Conservation (phyloP, 164 flowering plant genomes). For the Macadamia integrifolia region DNA sequence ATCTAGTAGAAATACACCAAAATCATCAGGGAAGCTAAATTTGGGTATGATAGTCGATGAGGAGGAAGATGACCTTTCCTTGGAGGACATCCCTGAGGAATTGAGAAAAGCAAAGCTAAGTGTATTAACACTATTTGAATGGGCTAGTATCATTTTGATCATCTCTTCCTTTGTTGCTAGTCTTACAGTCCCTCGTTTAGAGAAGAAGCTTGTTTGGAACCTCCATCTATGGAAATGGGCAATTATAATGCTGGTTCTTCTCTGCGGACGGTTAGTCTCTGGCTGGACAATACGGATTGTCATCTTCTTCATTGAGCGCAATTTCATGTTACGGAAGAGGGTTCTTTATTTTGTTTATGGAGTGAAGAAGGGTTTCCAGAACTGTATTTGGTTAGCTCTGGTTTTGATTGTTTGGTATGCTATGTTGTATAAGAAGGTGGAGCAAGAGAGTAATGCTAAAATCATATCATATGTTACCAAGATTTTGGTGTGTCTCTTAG, state of each 20-base stretch:
- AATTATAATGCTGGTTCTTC: conserved; percentile 46
- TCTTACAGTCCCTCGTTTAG: conserved; percentile 28
- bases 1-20: conserved; percentile 14
- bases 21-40: conserved; percentile 18
- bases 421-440: conserved; percentile 44
- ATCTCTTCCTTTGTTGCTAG: conserved; percentile 32
- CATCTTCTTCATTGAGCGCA: conserved; percentile 57
- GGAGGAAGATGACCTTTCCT: conserved; percentile 47
- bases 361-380: conserved; percentile 58
- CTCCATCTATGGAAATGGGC: conserved; percentile 72
- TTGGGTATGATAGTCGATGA: conserved; percentile 14
- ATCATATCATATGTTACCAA: conserved; percentile 47
- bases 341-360: conserved; percentile 77
- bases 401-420: conserved; percentile 56
- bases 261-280: conserved; percentile 64
- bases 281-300: conserved; percentile 57
- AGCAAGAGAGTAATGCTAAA: conserved; percentile 19
- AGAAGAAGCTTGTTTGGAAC: conserved; percentile 29
- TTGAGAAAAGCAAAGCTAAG: conserved; percentile 27
- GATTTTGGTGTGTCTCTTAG: conserved; percentile 44
- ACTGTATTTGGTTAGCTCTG: conserved; percentile 61
- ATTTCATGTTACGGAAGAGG: conserved; percentile 53
- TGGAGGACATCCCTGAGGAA: conserved; percentile 48
- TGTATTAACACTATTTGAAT: conserved; percentile 30
- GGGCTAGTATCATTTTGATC: conserved; percentile 43